These are phyloP conservation scores for Hemerocallis citrina DNA, from an alignment of 106 monocot species.

Conservation along the genomic window DNA sequence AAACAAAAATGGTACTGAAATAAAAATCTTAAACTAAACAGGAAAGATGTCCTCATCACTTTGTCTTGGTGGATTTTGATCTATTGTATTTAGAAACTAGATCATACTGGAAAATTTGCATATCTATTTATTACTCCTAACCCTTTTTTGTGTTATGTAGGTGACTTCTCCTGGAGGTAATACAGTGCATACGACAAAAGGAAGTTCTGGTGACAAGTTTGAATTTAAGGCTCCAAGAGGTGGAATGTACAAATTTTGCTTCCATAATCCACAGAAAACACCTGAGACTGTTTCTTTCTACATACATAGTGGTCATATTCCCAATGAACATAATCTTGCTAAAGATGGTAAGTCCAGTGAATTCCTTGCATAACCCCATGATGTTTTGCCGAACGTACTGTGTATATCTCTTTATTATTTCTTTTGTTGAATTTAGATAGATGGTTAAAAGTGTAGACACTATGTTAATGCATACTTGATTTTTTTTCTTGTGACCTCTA, in stretches of 20 bases:
- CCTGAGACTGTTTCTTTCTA: slow-evolving; percentile 93
- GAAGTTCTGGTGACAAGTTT: slow-evolving; percentile 90
- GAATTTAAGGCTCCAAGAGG: slow-evolving; percentile 78
- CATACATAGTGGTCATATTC: slow-evolving; percentile 93
- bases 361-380: neutral
- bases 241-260: slow-evolving; percentile 99
- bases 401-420: neutral
- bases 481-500: neutral
- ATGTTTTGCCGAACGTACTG: neutral
- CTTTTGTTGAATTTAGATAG: neutral
- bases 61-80: too few species aligned
- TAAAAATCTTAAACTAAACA: too few species aligned
- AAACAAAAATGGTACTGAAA: too few species aligned
- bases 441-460: neutral
- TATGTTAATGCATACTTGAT: neutral
- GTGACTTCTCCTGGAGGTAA: slow-evolving; percentile 79
- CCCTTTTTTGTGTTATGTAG: slow-evolving; percentile 23
- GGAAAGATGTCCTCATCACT: too few species aligned
- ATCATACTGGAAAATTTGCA: neutral
- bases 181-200: slow-evolving; percentile 58
- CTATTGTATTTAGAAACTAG: neutral
- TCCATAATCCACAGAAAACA: slow-evolving; percentile 61
- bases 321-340: slow-evolving; percentile 85
- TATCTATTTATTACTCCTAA: neutral
- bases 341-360: slow-evolving; percentile 69